Evolutionary conservation across 1,139 yeast species (phyloP).

Genomic region (Hansenula sp.): DNA sequence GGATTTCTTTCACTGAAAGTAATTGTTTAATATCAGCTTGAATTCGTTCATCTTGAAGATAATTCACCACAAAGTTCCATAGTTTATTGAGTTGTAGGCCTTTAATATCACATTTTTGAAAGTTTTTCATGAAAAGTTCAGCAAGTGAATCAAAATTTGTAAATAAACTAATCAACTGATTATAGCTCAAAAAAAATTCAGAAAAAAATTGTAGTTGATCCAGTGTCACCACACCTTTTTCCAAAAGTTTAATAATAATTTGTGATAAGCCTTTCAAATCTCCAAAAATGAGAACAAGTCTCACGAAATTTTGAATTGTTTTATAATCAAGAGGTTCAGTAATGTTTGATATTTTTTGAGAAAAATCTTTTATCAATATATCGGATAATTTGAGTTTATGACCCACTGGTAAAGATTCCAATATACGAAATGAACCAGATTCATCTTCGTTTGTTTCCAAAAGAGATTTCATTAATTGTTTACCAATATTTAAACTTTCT

Average conservation of each 20-base stretch:
- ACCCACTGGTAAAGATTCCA: constrained; percentile 34
- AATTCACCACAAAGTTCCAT: constrained; percentile 4
- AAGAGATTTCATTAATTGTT: background rate
- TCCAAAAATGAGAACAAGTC: constrained; percentile 1
- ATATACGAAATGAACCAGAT: constrained; percentile 11
- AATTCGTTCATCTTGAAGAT: constrained; percentile 2
- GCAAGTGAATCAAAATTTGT: constrained; percentile 9
- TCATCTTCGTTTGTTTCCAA: constrained; percentile 1
- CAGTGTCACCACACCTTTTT: constrained; percentile 11
- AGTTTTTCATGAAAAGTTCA: constrained; percentile 7
- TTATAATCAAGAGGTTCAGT: too few species aligned
- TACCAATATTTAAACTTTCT: background rate
- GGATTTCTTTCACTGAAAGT: constrained; percentile 2
- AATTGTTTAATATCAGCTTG: constrained; percentile 7
- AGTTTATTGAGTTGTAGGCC: constrained; percentile 5
- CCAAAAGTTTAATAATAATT: background rate
- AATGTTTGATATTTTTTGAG: too few species aligned
- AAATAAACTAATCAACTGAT: constrained; percentile 39
- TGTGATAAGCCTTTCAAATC: constrained; percentile 5
- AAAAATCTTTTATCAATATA: constrained; percentile 25
- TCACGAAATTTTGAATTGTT: too few species aligned
- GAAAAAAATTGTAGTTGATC: constrained; percentile 35
- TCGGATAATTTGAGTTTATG: constrained; percentile 39
- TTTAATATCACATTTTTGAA: constrained; percentile 4
- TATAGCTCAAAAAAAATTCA: constrained; percentile 32